Evolutionary conservation across 768 basidiomycete genomes (phyloP).

Genomic region (Psilocybe subaeruginosa): DNA sequence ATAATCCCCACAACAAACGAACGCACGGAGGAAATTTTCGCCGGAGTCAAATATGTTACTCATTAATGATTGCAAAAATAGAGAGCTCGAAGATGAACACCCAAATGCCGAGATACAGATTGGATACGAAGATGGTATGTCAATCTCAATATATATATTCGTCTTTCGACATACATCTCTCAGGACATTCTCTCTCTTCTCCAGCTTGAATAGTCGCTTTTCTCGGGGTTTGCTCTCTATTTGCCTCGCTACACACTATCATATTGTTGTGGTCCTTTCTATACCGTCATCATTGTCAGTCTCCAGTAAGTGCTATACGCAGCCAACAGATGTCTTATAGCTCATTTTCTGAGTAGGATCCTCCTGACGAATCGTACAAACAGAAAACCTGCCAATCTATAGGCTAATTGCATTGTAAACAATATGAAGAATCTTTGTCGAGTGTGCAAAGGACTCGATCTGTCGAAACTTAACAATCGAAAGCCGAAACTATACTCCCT

Average conservation of each 20-base stretch:
- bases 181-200: too few species aligned
- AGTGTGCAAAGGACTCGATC: not conserved
- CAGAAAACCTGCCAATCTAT: not conserved
- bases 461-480: not conserved
- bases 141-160: not conserved
- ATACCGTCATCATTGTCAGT: too few species aligned
- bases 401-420: not conserved
- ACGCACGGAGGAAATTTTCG: not conserved
- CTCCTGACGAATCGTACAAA: too few species aligned
- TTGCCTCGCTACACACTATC: too few species aligned
- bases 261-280: too few species aligned
- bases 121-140: not conserved
- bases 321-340: too few species aligned
- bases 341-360: too few species aligned
- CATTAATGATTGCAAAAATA: not conserved
- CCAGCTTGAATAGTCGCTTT: too few species aligned
- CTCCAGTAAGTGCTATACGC: too few species aligned
- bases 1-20: not conserved
- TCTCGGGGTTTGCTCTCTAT: too few species aligned
- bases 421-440: not conserved
- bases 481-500: not conserved
- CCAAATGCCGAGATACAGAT: too few species aligned
- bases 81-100: not conserved
- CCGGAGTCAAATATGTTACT: not conserved
- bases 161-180: too few species aligned